Conservation (phyloP, 306 rosid species). For the Betula pendula region DNA sequence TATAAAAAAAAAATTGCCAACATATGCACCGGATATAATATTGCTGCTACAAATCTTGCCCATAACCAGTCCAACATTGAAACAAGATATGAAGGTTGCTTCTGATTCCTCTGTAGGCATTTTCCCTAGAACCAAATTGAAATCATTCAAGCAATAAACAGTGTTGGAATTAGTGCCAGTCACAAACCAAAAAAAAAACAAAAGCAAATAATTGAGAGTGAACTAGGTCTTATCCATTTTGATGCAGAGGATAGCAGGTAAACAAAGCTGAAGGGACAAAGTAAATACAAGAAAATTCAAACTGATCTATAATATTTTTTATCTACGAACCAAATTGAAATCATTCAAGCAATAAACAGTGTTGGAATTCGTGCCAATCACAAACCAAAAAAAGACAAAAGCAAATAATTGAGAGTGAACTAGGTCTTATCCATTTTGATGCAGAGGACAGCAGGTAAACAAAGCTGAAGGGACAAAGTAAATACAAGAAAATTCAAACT, state of each 20-base stretch:
- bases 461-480: neutral
- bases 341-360: no score
- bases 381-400: no score
- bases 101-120: slow-evolving; percentile 58
- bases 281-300: neutral
- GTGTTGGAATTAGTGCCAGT: slow-evolving; percentile 10
- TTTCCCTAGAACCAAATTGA: slow-evolving; percentile 57
- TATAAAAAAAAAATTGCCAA: no score
- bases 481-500: neutral
- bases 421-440: neutral
- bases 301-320: neutral
- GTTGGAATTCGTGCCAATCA: no score
- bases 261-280: neutral
- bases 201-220: neutral
- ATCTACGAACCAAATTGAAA: no score
- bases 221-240: neutral
- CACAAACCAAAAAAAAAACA: neutral
- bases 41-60: slow-evolving; percentile 70
- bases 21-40: slow-evolving; percentile 75
- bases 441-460: neutral
- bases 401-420: neutral
- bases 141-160: slow-evolving; percentile 22
- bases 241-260: neutral
- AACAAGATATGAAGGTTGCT: slow-evolving; percentile 52
- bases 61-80: slow-evolving; percentile 73